Base-by-base conservation (phyloP, 768 basidiomycete species). In the Phanerodontia chrysosporium region DNA sequence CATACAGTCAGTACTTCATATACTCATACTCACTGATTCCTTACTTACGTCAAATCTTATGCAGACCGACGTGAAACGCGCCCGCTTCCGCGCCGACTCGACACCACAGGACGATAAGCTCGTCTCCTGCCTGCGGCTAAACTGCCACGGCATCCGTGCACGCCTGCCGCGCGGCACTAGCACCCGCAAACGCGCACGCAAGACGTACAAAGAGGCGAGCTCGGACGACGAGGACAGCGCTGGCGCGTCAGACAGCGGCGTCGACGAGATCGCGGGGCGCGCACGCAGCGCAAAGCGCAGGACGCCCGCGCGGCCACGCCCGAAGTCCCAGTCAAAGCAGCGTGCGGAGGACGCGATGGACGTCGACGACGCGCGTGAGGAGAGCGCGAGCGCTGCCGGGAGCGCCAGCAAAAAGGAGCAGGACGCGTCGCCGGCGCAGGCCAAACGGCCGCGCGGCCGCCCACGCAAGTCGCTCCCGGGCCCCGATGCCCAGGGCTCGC, bases 81-180 rank as follows among this genome's bases (percentile, higher is more conserved):
- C 90, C 0, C 79, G 89, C 5, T 92, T 90, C 75, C 83, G 89
- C 51, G 83, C 84, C 5, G 90, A 92, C 70, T 87, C 90, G 16
- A 84, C 86, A 1, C 71, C 75, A 1, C 72, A 79, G 29, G 75
- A 88, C 59, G 90, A 92, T 67, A 91, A 85, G 68, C 79, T 92
- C 57, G 71, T 72, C 1, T 80, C 87, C 0, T 92, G 90, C 66
- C 70, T 77, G 24, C 69, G 71, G 3, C 65, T 82, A 12, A 78
- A 83, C 28, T 92, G 89, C 62, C 81, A 76, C 58, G 78, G 80
- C 29, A 76, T 67, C 54, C 66, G 62, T 44, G 52, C 66, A 24
- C 61, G 58, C 56, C 42, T 70, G 24, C 65, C 67, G 22, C 64
- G 65, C 54, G 49, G 59, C n/a, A 57, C 66, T 36, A 61, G 58